These are phyloP conservation scores for Aegilops bicornis DNA, from an alignment of 176 grass and related monocot species.

Conservation along the genomic window DNA sequence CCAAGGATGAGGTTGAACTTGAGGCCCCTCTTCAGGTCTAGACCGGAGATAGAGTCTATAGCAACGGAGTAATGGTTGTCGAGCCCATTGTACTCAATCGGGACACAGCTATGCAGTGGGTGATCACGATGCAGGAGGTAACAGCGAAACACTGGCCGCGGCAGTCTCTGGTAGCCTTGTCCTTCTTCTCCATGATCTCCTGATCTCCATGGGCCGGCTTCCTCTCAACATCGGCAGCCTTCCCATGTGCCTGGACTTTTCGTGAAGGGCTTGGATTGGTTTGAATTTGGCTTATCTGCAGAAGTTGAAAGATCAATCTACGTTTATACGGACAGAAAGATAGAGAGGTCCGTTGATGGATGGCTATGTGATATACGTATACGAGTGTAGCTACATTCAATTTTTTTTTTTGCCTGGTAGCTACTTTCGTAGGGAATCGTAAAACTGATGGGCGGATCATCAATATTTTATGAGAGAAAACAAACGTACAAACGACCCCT, in stretches of 20 bases:
- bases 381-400: neutral
- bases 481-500: too few relatives aligned
- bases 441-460: too few relatives aligned
- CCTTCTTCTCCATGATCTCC: neutral
- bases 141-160: neutral
- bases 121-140: neutral
- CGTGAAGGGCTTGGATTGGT: too few relatives aligned
- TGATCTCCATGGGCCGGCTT: neutral
- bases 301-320: neutral
- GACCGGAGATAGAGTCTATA: neutral
- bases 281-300: too few relatives aligned
- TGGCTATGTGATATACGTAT: neutral
- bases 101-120: neutral
- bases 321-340: neutral
- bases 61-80: neutral
- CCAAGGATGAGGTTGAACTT: neutral
- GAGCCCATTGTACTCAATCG: neutral
- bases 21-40: neutral
- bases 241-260: neutral
- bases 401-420: neutral
- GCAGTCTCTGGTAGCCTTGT: neutral
- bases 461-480: too few relatives aligned
- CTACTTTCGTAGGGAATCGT: neutral
- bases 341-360: neutral
- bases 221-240: neutral